These are phyloP conservation scores for Metschnikowia cubensis DNA, from an alignment of 805 yeast species.

Conservation along the genomic window DNA sequence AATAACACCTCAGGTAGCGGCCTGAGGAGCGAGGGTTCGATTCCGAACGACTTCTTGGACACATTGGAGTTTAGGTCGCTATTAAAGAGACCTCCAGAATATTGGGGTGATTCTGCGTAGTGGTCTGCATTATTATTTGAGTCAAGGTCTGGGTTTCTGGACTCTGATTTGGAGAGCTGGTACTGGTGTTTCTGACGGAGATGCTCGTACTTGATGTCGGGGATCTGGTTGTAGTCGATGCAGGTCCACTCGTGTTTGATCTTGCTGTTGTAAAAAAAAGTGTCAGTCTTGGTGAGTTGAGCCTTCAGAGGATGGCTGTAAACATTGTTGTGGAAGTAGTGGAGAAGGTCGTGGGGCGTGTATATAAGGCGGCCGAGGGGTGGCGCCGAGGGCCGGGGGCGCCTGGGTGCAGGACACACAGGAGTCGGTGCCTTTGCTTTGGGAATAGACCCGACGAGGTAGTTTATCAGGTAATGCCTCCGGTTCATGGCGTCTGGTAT, in stretches of 20 bases:
- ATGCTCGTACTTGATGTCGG: conserved; percentile 44
- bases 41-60: conserved; percentile 24
- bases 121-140: no score
- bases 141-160: not conserved
- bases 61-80: not conserved
- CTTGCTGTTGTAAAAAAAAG: conserved; percentile 42
- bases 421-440: not conserved
- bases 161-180: conserved; percentile 20
- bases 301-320: conserved; percentile 10
- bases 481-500: not conserved
- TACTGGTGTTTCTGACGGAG: conserved; percentile 15
- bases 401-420: not conserved
- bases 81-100: no score
- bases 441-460: not conserved
- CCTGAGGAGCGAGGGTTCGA: conserved; percentile 28
- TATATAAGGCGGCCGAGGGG: conserved; percentile 3
- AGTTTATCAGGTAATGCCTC: not conserved
- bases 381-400: not conserved
- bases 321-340: conserved; percentile 8
- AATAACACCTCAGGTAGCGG: conserved; percentile 67
- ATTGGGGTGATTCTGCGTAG: no score
- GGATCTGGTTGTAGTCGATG: conserved; percentile 48
- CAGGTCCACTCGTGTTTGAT: conserved; percentile 60
- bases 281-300: conserved; percentile 21
- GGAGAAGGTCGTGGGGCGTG: conserved; percentile 13